Evolutionary conservation across 2,329 filamentous ascomycete species (phyloP), one percentile per base, ranked within the genome.

Genomic region (Neopestalotiopsis clavispora): DNA sequence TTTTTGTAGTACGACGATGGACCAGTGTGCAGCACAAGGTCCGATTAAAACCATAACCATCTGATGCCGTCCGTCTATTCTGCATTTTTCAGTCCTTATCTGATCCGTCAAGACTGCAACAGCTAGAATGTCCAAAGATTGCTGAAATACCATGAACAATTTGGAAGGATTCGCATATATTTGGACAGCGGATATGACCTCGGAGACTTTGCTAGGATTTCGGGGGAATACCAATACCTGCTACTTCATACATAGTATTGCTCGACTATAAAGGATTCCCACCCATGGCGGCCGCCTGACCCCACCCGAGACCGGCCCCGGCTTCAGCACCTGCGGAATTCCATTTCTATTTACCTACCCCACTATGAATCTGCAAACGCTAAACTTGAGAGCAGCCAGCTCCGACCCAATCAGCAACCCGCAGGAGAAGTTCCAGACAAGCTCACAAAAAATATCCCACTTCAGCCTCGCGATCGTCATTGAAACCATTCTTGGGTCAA

Each of bases 401-500:
- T 30, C 57, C n/a, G 14, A 38, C 28, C 66, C 66, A 63, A 49
- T 63, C 28, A 57, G 32, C 70, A 68, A 65, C 40, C 38, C 52
- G 17, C 45, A 52, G 4, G 56, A 34, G 7, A 52, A 72, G 66
- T 68, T 38, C 71, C 69, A 72, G 72, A 72, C 72, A 71, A 68
- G 69, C 72, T 72, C 73, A 72, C 65, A 72, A 69, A 73, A 70
- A 72, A 72, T 67, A 71, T 71, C 72, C 71, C 70, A 68, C 69
- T 59, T 72, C 69, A 72, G 65, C 72, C 71, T 73, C 66, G 66
- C 59, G 34, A 62, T 58, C 49, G 49, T 56, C 63, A 66, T 23
- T 4, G 67, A 63, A 65, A 65, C 45, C n/a, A 12, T 38, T 12
- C 7, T 42, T 56, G 17, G 23, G 28, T 14, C 9, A 4, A 20